Percentiles rank a stretch among this genome's conserved stretches.
phyloP scores from a whole-genome alignment of 1,139 yeast genomes.

The Saccharomycopsis phalli region DNA sequence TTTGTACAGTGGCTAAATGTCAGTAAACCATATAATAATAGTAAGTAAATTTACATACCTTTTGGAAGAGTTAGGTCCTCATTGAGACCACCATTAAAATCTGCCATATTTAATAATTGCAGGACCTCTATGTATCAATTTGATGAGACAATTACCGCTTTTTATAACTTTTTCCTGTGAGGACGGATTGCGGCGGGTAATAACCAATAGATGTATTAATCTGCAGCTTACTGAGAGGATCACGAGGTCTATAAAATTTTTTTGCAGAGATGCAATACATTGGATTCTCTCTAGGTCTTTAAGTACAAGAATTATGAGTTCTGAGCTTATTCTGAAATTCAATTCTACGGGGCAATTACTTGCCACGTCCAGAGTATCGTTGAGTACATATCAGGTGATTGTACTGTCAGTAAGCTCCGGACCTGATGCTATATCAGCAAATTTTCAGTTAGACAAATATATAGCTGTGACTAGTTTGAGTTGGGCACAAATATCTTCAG shows the following conservation, averaged over 20 bases:
- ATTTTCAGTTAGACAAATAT: slow-evolving; percentile 45
- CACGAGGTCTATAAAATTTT: background rate
- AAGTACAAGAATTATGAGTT: background rate
- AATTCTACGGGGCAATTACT: slow-evolving; percentile 44
- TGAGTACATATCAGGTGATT: slow-evolving; percentile 66
- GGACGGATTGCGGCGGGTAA: background rate
- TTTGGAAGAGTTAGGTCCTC: slow-evolving; percentile 30
- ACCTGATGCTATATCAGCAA: slow-evolving; percentile 34
- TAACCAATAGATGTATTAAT: background rate
- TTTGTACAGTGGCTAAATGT: slow-evolving; percentile 78
- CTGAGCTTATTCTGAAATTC: background rate
- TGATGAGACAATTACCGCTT: no score
- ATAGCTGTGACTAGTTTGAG: slow-evolving; percentile 41
- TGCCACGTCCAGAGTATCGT: slow-evolving; percentile 61
- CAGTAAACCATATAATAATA: background rate
- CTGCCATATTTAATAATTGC: slow-evolving; percentile 12
- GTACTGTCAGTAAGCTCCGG: slow-evolving; percentile 43
- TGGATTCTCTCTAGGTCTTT: no score
- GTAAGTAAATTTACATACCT: slow-evolving; percentile 22
- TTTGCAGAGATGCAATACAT: slow-evolving; percentile 4
- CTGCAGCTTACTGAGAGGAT: background rate
- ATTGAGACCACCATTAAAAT: slow-evolving; percentile 17
- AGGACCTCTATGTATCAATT: no score
- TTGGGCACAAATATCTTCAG: slow-evolving; percentile 41
- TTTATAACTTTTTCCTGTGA: background rate